These are phyloP conservation scores for Wickerhamiella cacticola DNA, from an alignment of 805 yeast genomes.

Conservation along the genomic window DNA sequence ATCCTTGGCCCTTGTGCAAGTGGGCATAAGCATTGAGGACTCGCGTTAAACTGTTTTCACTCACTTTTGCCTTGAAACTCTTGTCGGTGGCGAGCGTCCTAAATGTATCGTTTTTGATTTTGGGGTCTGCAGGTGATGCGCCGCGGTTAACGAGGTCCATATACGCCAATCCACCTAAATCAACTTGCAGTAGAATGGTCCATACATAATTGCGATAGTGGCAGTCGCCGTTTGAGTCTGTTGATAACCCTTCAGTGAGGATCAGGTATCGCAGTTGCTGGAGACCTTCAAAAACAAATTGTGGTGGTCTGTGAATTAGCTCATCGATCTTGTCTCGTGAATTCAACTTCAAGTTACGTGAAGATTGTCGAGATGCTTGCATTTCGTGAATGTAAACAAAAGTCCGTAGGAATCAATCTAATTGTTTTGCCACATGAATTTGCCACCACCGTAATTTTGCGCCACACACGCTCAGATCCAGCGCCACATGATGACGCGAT, in stretches of 20 bases:
- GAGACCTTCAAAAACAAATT: conserved; percentile 38
- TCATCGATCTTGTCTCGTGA: conserved; percentile 41
- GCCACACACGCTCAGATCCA: no score
- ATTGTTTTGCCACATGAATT: no score
- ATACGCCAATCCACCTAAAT: conserved; percentile 48
- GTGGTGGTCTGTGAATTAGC: conserved; percentile 28
- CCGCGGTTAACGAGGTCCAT: conserved; percentile 42
- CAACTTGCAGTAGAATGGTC: conserved; percentile 60
- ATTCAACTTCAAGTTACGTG: background rate
- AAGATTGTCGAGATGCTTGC: background rate
- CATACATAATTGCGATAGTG: conserved; percentile 67
- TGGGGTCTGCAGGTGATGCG: conserved; percentile 47
- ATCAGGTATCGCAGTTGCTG: conserved; percentile 43
- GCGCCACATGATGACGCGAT: no score
- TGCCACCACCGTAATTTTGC: no score
- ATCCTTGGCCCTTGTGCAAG: conserved; percentile 26
- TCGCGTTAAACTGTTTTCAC: conserved; percentile 57
- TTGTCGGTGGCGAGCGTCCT: conserved; percentile 70
- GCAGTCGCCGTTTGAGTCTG: conserved; percentile 32
- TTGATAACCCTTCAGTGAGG: conserved; percentile 35
- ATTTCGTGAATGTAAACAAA: background rate
- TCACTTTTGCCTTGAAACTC: conserved; percentile 48
- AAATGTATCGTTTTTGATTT: conserved; percentile 76
- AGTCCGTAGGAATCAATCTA: no score
- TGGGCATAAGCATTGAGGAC: conserved; percentile 59